Evolutionary conservation across 345 rosid species (phyloP).

Genomic region (Populus ilicifolia): DNA sequence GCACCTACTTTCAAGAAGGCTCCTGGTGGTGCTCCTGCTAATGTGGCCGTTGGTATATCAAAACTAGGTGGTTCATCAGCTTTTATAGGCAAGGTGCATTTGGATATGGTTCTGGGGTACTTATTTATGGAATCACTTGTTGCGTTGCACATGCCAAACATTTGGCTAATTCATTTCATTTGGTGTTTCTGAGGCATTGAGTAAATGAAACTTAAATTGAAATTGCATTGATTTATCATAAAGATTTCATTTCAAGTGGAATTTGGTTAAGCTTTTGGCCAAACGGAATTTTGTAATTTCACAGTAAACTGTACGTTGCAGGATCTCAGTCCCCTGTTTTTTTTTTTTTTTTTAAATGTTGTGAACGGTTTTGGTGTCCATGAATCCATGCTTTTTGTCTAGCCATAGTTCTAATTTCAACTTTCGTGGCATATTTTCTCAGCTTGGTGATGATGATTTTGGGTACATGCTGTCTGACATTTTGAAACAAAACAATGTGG

Average conservation of each 20-base stretch:
- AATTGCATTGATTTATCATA: neutral
- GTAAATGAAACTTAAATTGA: neutral
- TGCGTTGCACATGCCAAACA: neutral
- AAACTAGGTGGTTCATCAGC: conserved; percentile 92
- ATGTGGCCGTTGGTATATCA: conserved; percentile 91
- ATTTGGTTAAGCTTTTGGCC: neutral
- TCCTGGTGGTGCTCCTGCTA: conserved; percentile 98
- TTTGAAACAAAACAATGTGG: conserved; percentile 68
- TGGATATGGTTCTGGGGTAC: neutral
- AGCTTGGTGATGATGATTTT: conserved; percentile 89
- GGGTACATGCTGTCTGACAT: conserved; percentile 86
- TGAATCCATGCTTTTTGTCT: neutral
- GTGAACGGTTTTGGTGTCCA: neutral
- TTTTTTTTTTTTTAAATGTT: neutral
- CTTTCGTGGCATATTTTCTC: conserved; percentile 29
- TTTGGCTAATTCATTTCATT: neutral
- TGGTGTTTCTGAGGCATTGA: neutral
- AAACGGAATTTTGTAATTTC: neutral
- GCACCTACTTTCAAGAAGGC: conserved; percentile 97
- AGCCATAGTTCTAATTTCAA: neutral
- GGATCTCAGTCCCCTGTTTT: neutral
- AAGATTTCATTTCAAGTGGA: too few relatives aligned
- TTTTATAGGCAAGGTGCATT: conserved; percentile 86
- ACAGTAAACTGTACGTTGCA: neutral
- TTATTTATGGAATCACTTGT: neutral